Evolutionary conservation across 306 rosid genomes (phyloP), one percentile per base, ranked within the genome.

Genomic region (Lathyrus tuberosus): DNA sequence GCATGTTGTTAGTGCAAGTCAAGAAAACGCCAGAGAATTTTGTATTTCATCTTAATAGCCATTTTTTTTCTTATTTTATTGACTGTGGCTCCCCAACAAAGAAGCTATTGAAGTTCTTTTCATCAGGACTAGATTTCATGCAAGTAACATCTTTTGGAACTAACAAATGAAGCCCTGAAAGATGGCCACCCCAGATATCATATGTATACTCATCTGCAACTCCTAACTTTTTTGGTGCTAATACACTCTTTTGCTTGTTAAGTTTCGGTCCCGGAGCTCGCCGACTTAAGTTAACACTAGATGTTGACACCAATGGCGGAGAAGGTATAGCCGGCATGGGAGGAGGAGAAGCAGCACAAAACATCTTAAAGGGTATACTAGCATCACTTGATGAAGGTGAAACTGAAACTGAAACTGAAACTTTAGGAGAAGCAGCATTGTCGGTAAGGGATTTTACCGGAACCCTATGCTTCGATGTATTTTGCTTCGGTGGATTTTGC

Each of bases 121-220:
- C 87, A 28, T 70, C 71, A 66, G 81, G 68, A 71, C 80, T 74
- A 63, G 86, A 86, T 78, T 80, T 78, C 85, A 85, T 69, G 48
- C 86, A 76, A 54, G 82, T 73, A 16, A 79, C 84, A 83, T 83
- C 77, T 58, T 80, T 84, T 66, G 78, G 84, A 83, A 72, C 82
- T 73, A 74, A 63, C 62, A 89, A 79, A 80, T 87, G 88, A 75
- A 90, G 83, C 59, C 93, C 86, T 60, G 96, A 84, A 28, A 93
- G 86, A 83, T 90, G 97, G 35, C 69, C 96, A 71, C 92, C 97
- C 99, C 99, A 94, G 24, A 94, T 94, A 84, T 94, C 99, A 84
- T 94, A 91, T 65, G 84, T 74, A 79, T 87, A 87, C 81, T 88
- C 81, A 67, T 88, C 91, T 51, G 80, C 80, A 73, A 37, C 48